Base-by-base conservation (phyloP, 148 eudicot species). In the Chenopodium berlandieri region DNA sequence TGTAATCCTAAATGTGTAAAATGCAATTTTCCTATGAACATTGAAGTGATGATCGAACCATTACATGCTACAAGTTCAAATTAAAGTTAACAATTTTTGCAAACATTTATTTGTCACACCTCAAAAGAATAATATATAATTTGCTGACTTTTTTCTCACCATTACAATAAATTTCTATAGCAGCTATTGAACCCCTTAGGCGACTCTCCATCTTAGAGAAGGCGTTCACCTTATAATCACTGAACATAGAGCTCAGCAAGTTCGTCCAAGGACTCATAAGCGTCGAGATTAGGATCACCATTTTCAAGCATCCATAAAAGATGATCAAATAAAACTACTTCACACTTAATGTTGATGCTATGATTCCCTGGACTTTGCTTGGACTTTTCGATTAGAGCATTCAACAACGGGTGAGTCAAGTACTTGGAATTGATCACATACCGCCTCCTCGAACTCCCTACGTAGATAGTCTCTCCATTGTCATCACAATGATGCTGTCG, bases 231-330 rank as follows among this genome's bases (percentile, higher is more conserved):
- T 75, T 37, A 30, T 31, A 48, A 66, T 84, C 71, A 88, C 23
- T 86, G 85, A 70, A 81, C 85, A 50, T 94, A 94, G 50, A 92
- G 91, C 46, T 91, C 89, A 47, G 90, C 94, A 78, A 92, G 80
- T 80, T 94, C 97, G n/a, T 90, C 90, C 64, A 91, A 73, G 27
- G 94, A 90, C 71, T 91, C 96, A 25, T 46, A 46, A n/a, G 1
- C 86, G 74, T 44, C 81, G n/a, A 86, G 87, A 65, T 81, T 82
- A 4, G 88, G 88, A 82, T 92, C 94, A 1, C 87, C 94, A 88
- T 91, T 91, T 50, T 94, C 92, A 9, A 94, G 93, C 98, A 94
- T 90, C 98, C 96, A 94, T 66, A 94, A 44, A 54, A 94, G 88
- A 48, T 94, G 98, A 58, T 94, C 93, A 62, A 94, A 94, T 48